Evolutionary conservation across 139 green algal genomes (phyloP), one percentile per base, ranked within the genome.

Genomic region (Edaphochlamys debaryana): DNA sequence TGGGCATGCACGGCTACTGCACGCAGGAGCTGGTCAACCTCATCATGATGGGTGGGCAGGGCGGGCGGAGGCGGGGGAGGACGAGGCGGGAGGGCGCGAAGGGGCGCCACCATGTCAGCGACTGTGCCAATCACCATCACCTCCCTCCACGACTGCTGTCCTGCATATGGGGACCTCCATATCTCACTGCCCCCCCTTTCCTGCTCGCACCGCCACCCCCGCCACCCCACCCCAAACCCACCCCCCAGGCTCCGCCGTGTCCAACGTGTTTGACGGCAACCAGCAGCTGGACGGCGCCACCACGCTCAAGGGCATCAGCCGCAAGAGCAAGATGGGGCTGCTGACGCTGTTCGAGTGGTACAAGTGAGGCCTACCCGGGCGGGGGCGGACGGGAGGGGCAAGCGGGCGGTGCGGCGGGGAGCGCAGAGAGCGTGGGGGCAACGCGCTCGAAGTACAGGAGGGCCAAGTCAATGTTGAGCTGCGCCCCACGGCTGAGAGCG

Each of bases 331-430:
- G 15, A 38, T 96, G 19, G 93, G 92, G 0, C 70, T 96, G 60
- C 86, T 96, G 6, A 95, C 91, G 11, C 77, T 95, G 13, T 92
- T 94, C 69, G 93, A 96, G 84, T 95, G 89, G 89, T 94, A 92
- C 84, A 90, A 89, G 82, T 80, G 56, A 80, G 73, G 45, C 45
- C n/a, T n/a, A n/a, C n/a, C n/a, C n/a, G n/a, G n/a, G n/a, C n/a
- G n/a, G n/a, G 13, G 8, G 11, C 19, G 56, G 4, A 41, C 25
- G 9, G 4, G n/a, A n/a, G n/a, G n/a, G n/a, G n/a, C n/a, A n/a
- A n/a, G n/a, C n/a, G n/a, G n/a, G n/a, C n/a, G n/a, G 42, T 45
- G n/a, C 23, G 37, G 27, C 20, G 67, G 27, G 30, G 67, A 23
- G n/a, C 37, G n/a, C n/a, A n/a, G n/a, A n/a, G n/a, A n/a, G n/a